A percentile compares a stretch with the other conserved stretches of the same genome.
Evolutionary conservation across 2,329 filamentous ascomycete genomes (phyloP).

Genomic region (Claviceps arundinis): DNA sequence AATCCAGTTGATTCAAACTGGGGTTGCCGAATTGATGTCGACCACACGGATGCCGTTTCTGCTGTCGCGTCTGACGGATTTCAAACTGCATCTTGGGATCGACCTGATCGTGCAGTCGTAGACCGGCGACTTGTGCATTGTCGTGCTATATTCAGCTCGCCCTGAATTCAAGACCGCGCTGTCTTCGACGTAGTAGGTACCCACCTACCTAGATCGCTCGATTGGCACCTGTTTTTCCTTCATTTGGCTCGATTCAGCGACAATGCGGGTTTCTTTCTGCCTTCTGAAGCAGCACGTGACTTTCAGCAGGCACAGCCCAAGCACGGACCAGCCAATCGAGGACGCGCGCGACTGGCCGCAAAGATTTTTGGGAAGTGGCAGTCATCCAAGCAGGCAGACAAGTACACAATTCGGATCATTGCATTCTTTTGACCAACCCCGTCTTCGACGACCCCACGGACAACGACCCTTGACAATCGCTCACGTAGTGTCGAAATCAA

Average conservation of each 20-base stretch:
- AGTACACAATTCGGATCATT: constrained; percentile 7
- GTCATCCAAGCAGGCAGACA: not conserved
- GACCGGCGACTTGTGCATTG: no score
- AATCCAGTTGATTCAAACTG: not conserved
- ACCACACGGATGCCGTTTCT: not conserved
- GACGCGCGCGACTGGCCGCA: constrained; percentile 2
- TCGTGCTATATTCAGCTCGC: no score
- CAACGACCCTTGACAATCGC: constrained; percentile 5
- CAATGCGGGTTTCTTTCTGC: not conserved
- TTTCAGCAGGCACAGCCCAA: not conserved
- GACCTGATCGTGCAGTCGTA: no score
- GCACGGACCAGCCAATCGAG: constrained; percentile 2
- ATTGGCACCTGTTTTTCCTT: not conserved
- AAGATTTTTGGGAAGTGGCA: constrained; percentile 5
- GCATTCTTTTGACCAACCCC: constrained; percentile 5
- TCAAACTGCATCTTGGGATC: no score
- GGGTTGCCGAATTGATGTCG: not conserved
- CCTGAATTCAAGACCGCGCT: no score
- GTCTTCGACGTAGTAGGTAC: no score
- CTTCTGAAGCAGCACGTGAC: constrained; percentile 1
- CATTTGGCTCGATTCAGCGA: constrained; percentile 2
- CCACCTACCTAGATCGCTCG: not conserved
- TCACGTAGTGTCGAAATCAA: not conserved
- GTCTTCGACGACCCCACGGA: constrained; percentile 5
- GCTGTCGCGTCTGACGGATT: no score